A percentile compares a stretch with the other conserved stretches of the same genome.
Conservation (phyloP, 140 eudicot species). For the Cichorium intybus region DNA sequence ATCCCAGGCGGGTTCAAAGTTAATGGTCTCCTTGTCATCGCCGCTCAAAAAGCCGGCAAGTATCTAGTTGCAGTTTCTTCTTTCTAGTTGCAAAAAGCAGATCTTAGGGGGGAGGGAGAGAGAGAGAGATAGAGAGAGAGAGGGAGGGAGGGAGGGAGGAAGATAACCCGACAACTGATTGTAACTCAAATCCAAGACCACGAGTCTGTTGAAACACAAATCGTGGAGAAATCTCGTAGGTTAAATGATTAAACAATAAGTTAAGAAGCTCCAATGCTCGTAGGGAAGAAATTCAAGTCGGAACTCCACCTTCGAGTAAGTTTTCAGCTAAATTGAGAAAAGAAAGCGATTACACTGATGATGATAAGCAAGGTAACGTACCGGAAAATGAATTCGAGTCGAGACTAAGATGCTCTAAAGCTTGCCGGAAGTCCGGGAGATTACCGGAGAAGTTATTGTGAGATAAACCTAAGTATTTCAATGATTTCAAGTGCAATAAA, state of each 20-base stretch:
- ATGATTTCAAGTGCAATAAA: conserved; percentile 51
- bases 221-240: conserved; percentile 77
- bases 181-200: conserved; percentile 81
- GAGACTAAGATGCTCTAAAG: conserved; percentile 63
- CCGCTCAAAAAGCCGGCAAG: too few relatives aligned
- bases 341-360: conserved; percentile 51
- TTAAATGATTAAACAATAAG: conserved; percentile 59
- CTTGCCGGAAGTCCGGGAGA: conserved; percentile 59
- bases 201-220: conserved; percentile 64
- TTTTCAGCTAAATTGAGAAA: conserved; percentile 68
- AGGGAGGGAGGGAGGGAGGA: too few relatives aligned
- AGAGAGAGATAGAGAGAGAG: too few relatives aligned
- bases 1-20: too few relatives aligned
- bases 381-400: conserved; percentile 72
- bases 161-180: conserved; percentile 64
- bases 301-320: conserved; percentile 80
- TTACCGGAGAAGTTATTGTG: conserved; percentile 58
- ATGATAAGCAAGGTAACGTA: conserved; percentile 68
- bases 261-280: conserved; percentile 64
- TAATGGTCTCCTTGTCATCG: too few relatives aligned
- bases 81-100: too few relatives aligned
- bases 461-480: conserved; percentile 67
- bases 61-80: too few relatives aligned
- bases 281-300: conserved; percentile 72
- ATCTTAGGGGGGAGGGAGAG: too few relatives aligned